phyloP scores from a whole-genome alignment of 371 early-diverging fungal genomes.

The Chytridium lagenaria region DNA sequence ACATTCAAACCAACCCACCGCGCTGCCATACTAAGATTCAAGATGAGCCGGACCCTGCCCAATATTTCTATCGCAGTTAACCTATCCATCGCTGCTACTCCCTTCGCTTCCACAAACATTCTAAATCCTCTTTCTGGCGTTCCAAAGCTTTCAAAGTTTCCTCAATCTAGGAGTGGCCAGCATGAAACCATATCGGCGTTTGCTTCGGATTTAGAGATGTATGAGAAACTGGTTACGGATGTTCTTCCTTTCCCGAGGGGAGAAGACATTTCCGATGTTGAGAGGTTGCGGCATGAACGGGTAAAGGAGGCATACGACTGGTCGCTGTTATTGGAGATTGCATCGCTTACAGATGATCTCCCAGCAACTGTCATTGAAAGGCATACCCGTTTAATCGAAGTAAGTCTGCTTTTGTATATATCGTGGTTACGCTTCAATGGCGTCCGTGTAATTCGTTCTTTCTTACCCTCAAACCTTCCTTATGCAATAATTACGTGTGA shows the following conservation, averaged over 20 bases:
- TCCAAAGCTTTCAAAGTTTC: background rate
- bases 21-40: background rate
- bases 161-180: background rate
- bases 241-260: slow-evolving; percentile 29
- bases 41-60: background rate
- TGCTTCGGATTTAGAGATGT: background rate
- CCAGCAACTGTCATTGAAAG: slow-evolving; percentile 39
- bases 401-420: too few species aligned
- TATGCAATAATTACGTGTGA: too few species aligned
- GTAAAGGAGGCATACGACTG: slow-evolving; percentile 50
- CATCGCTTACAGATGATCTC: slow-evolving; percentile 27
- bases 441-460: too few species aligned
- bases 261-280: slow-evolving; percentile 36
- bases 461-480: too few species aligned
- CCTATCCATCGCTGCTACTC: background rate
- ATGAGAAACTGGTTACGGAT: slow-evolving; percentile 14
- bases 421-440: too few species aligned
- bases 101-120: background rate
- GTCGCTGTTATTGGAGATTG: slow-evolving; percentile 40
- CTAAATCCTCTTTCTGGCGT: slow-evolving; percentile 4
- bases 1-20: background rate
- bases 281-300: slow-evolving; percentile 34
- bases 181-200: background rate
- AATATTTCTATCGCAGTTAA: background rate
- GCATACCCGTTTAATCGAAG: slow-evolving; percentile 40